Percentiles rank a stretch among this genome's conserved stretches.
These are phyloP conservation scores for Sanguinoderma infundibulare DNA, from an alignment of 1,284 basidiomycete species.

Conservation along the genomic window DNA sequence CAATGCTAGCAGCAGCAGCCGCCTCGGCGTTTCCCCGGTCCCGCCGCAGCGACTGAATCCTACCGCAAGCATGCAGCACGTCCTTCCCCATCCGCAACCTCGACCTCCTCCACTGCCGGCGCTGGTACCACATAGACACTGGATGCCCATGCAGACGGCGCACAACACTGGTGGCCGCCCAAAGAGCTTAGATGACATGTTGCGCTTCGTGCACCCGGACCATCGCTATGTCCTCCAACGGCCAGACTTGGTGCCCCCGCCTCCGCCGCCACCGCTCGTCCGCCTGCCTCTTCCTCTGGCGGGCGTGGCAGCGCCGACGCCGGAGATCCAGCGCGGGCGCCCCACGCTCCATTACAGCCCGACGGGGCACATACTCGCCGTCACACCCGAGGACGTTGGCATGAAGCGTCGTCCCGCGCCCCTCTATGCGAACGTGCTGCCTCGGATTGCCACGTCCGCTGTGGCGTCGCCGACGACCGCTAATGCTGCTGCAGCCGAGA, in stretches of 20 bases:
- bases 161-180: background rate
- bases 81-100: background rate
- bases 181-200: background rate
- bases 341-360: slow-evolving; percentile 15
- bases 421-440: too few species aligned
- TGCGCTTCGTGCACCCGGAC: slow-evolving; percentile 16
- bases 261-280: background rate
- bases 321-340: background rate
- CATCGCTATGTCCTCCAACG: slow-evolving; percentile 6
- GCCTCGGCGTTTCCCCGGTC: background rate
- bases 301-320: background rate
- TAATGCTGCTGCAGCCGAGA: background rate
- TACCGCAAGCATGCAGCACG: background rate
- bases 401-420: too few species aligned
- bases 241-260: background rate
- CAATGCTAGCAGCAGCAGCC: background rate
- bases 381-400: background rate
- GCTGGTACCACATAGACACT: background rate
- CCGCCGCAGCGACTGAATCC: background rate
- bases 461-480: background rate
- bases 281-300: background rate
- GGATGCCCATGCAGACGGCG: background rate
- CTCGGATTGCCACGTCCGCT: too few species aligned
- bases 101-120: too few species aligned
- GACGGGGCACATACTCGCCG: slow-evolving; percentile 13